Conservation (phyloP, 164 flowering plant species). For the Paratinospora sagittata region DNA sequence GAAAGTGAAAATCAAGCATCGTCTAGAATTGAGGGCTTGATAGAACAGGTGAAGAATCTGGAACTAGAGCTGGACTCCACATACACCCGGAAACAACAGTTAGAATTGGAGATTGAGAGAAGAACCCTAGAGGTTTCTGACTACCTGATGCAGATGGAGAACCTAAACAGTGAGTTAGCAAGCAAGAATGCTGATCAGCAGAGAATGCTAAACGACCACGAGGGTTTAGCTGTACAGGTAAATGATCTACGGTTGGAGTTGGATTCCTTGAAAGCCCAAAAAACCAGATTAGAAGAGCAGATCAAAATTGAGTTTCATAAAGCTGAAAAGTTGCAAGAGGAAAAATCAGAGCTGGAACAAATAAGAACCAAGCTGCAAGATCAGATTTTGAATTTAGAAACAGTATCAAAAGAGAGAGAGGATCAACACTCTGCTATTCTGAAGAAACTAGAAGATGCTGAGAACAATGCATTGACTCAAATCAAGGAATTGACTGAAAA, state of each 20-base stretch:
- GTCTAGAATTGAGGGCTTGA: slow-evolving; percentile 11
- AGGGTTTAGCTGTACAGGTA: slow-evolving; percentile 25
- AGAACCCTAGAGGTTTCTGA: slow-evolving; percentile 34
- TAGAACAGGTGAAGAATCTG: neutral
- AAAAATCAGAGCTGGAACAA: slow-evolving; percentile 19
- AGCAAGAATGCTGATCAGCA: slow-evolving; percentile 30
- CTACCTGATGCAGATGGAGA: slow-evolving; percentile 30
- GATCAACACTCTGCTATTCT: slow-evolving; percentile 22
- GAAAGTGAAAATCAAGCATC: slow-evolving; percentile 32
- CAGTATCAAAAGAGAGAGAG: slow-evolving; percentile 25
- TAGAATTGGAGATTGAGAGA: slow-evolving; percentile 30
- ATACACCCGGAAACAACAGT: slow-evolving; percentile 25
- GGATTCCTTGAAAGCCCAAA: slow-evolving; percentile 19
- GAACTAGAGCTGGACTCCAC: slow-evolving; percentile 25
- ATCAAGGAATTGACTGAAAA: slow-evolving; percentile 25
- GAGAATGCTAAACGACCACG: slow-evolving; percentile 30
- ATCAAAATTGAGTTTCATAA: slow-evolving; percentile 26
- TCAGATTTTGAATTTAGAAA: slow-evolving; percentile 27
- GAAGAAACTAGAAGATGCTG: slow-evolving; percentile 31
- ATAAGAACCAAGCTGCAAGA: slow-evolving; percentile 17
- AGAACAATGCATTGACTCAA: slow-evolving; percentile 27
- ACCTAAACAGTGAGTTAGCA: slow-evolving; percentile 38
- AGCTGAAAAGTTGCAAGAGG: slow-evolving; percentile 28
- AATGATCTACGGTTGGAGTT: slow-evolving; percentile 23
- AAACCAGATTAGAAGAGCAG: slow-evolving; percentile 26